Evolutionary conservation across 2,329 filamentous ascomycete species (phyloP), one percentile per base, ranked within the genome.

Genomic region (Ascochyta clinopodiicola): DNA sequence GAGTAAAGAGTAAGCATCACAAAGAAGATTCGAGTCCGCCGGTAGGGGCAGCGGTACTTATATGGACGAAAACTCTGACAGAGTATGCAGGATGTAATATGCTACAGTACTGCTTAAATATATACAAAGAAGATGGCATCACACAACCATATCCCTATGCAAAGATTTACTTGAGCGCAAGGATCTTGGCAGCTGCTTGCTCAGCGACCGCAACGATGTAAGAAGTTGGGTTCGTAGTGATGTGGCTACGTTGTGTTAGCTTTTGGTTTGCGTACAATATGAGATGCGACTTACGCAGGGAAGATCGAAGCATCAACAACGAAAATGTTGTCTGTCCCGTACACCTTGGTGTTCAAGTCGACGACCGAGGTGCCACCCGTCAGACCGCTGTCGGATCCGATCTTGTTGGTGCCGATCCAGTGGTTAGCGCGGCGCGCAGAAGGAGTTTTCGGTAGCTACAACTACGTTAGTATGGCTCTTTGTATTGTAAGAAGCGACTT

Each of bases 341-440:
- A 70, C 3, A 83, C 81, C 42, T 81, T 75, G 46, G 81, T 80
- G 67, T 79, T 79, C 29, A 78, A 74, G 56, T 83, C 81, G 0
- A 84, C 77, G 7, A 83, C 81, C 0, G 80, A 71, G 21, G 76
- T 74, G 43, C 78, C 78, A 36, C 73, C 71, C 19, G 60, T 69
- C 17, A 80, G 70, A 44, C 78, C 78, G 50, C 75, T 78, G 60
- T 80, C 78, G 15, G 72, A 71, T 49, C 78, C 78, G 53, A 80
- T 76, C 69, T 88, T 88, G 44, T 82, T 81, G 0, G 85, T 88
- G 34, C 84, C 78, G 51, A 80, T 78, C 78, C 78, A 80, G 70
- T 80, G 78, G 66, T 80, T 80, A 32, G 77, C 74, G 19, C 75
- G 75, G 44, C 78, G 75, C 9, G 64, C 63, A 37, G 70, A 62